phyloP scores from a whole-genome alignment of 2,329 filamentous ascomycete genomes.

The Botrytis tulipae region DNA sequence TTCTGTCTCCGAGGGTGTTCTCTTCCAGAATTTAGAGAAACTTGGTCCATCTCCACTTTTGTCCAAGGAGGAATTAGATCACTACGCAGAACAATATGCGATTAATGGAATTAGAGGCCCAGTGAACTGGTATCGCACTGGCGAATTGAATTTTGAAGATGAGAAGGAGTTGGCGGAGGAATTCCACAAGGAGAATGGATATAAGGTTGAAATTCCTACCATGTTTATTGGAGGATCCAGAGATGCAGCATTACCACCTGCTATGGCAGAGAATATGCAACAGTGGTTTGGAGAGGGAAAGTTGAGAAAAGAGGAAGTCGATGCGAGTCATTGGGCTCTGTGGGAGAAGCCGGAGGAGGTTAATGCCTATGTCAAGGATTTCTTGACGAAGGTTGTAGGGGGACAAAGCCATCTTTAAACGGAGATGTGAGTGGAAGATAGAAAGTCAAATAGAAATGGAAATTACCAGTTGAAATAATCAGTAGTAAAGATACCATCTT shows the following conservation, averaged over 20 bases:
- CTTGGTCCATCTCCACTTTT: conserved; percentile 60
- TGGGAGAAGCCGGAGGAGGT: conserved; percentile 69
- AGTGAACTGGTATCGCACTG: conserved; percentile 83
- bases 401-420: conserved; percentile 5
- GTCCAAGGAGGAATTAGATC: conserved; percentile 68
- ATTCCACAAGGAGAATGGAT: conserved; percentile 52
- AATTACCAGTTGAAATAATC: neutral
- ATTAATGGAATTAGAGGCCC: conserved; percentile 74
- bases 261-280: conserved; percentile 71
- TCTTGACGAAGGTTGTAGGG: conserved; percentile 27
- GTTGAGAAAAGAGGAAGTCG: conserved; percentile 63
- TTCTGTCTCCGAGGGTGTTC: conserved; percentile 57
- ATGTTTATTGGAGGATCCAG: conserved; percentile 72
- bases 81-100: conserved; percentile 72
- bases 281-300: conserved; percentile 47
- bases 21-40: conserved; percentile 60
- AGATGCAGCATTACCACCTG: conserved; percentile 71
- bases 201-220: conserved; percentile 58
- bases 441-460: neutral
- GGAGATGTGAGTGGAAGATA: neutral
- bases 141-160: conserved; percentile 71
- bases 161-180: conserved; percentile 62
- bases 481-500: neutral
- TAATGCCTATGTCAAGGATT: conserved; percentile 56
- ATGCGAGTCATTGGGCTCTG: conserved; percentile 78